Evolutionary conservation across 371 early-diverging fungal species (phyloP), one percentile per base, ranked within the genome.

Genomic region (Mucor piriformis): DNA sequence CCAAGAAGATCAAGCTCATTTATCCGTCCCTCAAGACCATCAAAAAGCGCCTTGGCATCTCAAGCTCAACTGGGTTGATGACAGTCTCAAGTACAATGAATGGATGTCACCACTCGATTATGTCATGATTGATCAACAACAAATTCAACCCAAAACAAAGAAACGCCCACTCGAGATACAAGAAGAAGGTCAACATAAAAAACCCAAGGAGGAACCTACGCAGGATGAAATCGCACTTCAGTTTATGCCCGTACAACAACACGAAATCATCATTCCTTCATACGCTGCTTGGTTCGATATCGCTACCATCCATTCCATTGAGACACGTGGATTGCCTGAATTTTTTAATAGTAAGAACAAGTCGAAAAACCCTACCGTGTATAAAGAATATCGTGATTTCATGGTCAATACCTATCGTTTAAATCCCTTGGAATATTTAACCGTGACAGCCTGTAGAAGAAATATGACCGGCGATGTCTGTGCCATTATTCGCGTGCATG

Each of bases 401-500:
- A 97, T 98, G 95, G 81, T 97, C 76, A 93, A 97, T 73, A 94
- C 93, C 11, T 97, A 96, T 74, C 90, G 98, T 13, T 78, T 95
- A 44, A 95, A 93, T 73, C 99, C 99, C 0, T 59, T 81, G 6
- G 96, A 97, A 60, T 98, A 98, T 63, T 82, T 97, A 51, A 97
- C 97, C 0, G 92, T 99, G 21, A 98, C 98, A 4, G 96, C 98
- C 3, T 95, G 96, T 72, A 82, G 98, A 58, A 85, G 97, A 53
- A 94, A 95, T 73, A 72, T 98, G 67, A 91, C 94, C 6, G 97
- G 97, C 13, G 99, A 98, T 82, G 96, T 99, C 2, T 95, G 97
- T 66, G 88, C 95, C 3, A 94, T 99, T 58, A 93, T 98, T 59
- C 84, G 97, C 20, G 94, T 99, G 1, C 97, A 98, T 74, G 92